Evolutionary conservation across 371 early-diverging fungal genomes (phyloP).

Genomic region (Saksenaea oblongispora): DNA sequence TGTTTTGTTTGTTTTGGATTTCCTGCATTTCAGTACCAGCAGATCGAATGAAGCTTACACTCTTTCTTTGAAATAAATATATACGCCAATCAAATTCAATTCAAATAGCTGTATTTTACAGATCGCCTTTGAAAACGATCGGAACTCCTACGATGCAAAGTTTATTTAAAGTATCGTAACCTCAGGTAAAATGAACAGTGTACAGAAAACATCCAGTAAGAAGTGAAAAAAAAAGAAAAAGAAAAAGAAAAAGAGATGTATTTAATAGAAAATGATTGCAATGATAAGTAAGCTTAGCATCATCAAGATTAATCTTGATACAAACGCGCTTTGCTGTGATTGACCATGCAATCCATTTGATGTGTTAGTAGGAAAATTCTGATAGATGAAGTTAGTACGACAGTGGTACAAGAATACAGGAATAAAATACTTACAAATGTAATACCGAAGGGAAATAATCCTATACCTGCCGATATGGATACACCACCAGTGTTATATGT

Average conservation of each 20-base stretch:
- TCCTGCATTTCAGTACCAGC: too few relatives aligned
- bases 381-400: background rate
- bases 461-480: constrained; percentile 55
- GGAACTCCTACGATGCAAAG: too few relatives aligned
- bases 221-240: background rate
- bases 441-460: constrained; percentile 65
- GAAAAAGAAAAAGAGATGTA: background rate
- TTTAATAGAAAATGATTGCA: constrained; percentile 61
- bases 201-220: background rate
- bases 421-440: constrained; percentile 49
- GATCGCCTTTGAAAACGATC: too few relatives aligned
- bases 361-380: constrained; percentile 34
- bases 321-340: constrained; percentile 62
- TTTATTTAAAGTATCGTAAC: too few relatives aligned
- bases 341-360: constrained; percentile 23
- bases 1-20: too few relatives aligned
- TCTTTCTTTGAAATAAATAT: too few relatives aligned
- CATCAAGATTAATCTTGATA: constrained; percentile 71
- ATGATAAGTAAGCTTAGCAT: constrained; percentile 62
- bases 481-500: constrained; percentile 48
- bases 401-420: background rate
- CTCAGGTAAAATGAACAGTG: background rate
- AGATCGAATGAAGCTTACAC: too few relatives aligned
- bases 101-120: too few relatives aligned
- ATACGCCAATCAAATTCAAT: too few relatives aligned